Conservation (phyloP, 306 rosid genomes). For the Dryas drummondii region DNA sequence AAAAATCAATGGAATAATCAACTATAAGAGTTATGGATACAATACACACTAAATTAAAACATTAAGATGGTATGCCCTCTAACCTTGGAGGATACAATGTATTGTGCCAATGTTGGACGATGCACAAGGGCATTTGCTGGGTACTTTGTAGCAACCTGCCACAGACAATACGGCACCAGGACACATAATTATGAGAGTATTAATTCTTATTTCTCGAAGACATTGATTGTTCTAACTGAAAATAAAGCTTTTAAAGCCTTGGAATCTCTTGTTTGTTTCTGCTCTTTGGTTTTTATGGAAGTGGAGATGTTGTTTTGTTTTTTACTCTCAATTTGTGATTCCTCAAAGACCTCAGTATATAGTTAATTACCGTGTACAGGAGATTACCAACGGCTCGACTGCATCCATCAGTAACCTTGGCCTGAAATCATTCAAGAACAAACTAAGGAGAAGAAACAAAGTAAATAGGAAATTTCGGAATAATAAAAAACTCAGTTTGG, state of each 20-base stretch:
- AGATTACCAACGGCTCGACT: constrained; percentile 50
- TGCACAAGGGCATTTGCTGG: constrained; percentile 80
- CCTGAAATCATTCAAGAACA: constrained; percentile 42
- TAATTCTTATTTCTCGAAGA: not conserved
- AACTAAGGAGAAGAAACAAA: not conserved
- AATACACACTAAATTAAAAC: not conserved
- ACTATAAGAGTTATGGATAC: not conserved
- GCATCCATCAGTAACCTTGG: constrained; percentile 73
- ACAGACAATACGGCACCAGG: constrained; percentile 12
- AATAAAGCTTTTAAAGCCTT: too few species aligned
- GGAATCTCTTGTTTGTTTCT: too few species aligned
- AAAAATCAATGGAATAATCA: not conserved
- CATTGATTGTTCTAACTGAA: too few species aligned
- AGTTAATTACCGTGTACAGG: too few species aligned
- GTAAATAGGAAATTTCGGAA: not conserved
- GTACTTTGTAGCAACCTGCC: constrained; percentile 90
- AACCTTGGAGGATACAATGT: constrained; percentile 76
- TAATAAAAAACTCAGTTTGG: too few species aligned
- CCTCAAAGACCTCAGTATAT: too few species aligned
- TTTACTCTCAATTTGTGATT: too few species aligned
- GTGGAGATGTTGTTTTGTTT: too few species aligned
- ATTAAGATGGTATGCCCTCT: not conserved
- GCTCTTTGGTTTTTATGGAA: too few species aligned
- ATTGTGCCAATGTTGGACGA: constrained; percentile 64
- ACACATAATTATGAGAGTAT: not conserved